Conservation (phyloP, 345 rosid species). For the Syzygium aromaticum region DNA sequence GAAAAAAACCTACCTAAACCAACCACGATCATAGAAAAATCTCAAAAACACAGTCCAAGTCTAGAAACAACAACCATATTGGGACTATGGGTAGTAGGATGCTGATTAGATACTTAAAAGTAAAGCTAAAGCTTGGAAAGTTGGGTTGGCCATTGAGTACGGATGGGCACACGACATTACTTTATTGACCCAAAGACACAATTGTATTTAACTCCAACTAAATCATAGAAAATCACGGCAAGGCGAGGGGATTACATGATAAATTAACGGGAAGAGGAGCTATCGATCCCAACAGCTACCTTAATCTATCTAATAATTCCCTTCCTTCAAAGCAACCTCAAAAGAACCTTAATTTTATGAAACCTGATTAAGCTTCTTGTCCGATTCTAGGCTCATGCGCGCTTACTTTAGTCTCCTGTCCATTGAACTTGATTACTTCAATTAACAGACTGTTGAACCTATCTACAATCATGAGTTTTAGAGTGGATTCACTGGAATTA, state of each 20-base stretch:
- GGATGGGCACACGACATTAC: neutral
- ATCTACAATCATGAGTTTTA: neutral
- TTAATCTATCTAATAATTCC: neutral
- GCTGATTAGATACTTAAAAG: neutral
- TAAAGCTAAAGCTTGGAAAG: neutral
- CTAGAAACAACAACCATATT: neutral
- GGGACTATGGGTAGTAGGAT: neutral
- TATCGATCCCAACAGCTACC: neutral
- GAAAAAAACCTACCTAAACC: neutral
- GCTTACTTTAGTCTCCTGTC: neutral
- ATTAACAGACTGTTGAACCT: neutral
- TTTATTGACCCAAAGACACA: neutral
- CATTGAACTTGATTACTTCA: neutral
- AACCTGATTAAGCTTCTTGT: neutral
- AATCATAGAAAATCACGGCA: neutral
- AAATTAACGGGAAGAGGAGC: neutral
- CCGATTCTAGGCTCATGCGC: neutral
- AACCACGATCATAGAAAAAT: neutral
- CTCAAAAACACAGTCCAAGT: neutral
- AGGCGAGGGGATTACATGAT: neutral
- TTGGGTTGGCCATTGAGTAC: neutral
- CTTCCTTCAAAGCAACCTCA: neutral
- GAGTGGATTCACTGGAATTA: neutral
- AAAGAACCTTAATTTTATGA: neutral
- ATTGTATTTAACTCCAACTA: neutral